These are phyloP conservation scores for Orbilia blumenaviensis DNA, from an alignment of 2,329 filamentous ascomycete genomes.

Conservation along the genomic window DNA sequence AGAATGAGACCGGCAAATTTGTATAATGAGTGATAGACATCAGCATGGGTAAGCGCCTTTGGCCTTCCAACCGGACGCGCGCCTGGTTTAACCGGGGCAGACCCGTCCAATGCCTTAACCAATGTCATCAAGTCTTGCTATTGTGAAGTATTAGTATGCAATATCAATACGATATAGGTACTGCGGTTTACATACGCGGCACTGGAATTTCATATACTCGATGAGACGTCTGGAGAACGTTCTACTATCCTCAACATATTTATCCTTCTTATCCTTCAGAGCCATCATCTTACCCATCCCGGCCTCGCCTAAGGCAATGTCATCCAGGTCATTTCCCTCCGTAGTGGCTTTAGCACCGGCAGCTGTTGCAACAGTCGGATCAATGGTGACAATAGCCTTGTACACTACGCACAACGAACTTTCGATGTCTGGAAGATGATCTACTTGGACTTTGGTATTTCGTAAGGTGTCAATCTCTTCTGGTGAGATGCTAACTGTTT, in stretches of 20 bases:
- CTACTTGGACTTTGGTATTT: conserved; percentile 58
- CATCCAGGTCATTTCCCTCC: conserved; percentile 20
- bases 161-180: no score
- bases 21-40: conserved; percentile 69
- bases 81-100: conserved; percentile 72
- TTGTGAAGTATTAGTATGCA: not conserved
- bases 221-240: conserved; percentile 81
- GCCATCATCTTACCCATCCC: conserved; percentile 86
- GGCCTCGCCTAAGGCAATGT: conserved; percentile 66
- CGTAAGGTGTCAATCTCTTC: conserved; percentile 76
- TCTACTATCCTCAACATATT: conserved; percentile 79
- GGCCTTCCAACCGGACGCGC: conserved; percentile 69
- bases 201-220: conserved; percentile 82
- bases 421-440: conserved; percentile 81
- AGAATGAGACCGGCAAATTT: conserved; percentile 86
- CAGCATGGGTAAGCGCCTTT: conserved; percentile 34
- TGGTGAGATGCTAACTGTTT: conserved; percentile 86
- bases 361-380: conserved; percentile 75
- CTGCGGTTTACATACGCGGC: conserved; percentile 70
- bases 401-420: conserved; percentile 80
- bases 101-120: conserved; percentile 58
- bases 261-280: conserved; percentile 90
- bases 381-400: conserved; percentile 92
- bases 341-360: conserved; percentile 67
- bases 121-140: conserved; percentile 51